These are phyloP conservation scores for Yamadazyma insecticola DNA, from an alignment of 805 yeast genomes.

Conservation along the genomic window DNA sequence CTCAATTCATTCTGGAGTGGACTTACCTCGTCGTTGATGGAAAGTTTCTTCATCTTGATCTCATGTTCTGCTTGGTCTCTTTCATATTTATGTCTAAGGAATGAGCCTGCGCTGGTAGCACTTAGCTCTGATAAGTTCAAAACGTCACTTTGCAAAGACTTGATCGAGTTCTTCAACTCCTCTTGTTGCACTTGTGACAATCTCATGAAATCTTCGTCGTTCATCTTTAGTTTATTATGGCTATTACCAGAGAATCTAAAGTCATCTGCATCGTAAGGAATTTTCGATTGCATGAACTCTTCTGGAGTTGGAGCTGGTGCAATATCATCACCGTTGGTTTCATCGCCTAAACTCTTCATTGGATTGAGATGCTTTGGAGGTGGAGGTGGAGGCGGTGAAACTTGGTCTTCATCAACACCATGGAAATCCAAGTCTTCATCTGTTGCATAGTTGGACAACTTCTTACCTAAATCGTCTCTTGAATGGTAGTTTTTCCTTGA, in stretches of 20 bases:
- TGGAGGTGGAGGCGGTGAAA: constrained; percentile 39
- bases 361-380: constrained; percentile 27
- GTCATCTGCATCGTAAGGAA: constrained; percentile 36
- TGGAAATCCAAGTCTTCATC: constrained; percentile 18
- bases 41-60: constrained; percentile 16
- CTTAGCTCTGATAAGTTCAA: constrained; percentile 63
- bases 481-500: constrained; percentile 29
- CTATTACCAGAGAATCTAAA: constrained; percentile 26
- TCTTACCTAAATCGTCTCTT: constrained; percentile 31
- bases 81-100: constrained; percentile 66
- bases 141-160: constrained; percentile 42
- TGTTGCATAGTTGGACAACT: constrained; percentile 19
- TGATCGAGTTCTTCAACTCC: constrained; percentile 35
- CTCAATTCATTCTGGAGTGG: constrained; percentile 11
- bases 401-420: constrained; percentile 23
- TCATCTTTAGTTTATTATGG: constrained; percentile 10
- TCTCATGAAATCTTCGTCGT: constrained; percentile 24
- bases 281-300: constrained; percentile 7
- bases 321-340: constrained; percentile 3
- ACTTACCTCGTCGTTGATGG: constrained; percentile 16
- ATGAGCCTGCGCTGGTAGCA: constrained; percentile 88
- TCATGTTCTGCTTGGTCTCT: constrained; percentile 21
- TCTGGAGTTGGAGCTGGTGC: constrained; percentile 1
- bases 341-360: constrained; percentile 2
- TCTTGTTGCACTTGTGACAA: constrained; percentile 31